These are phyloP conservation scores for Pichia sp. DNA, from an alignment of 1,139 yeast genomes.

Conservation along the genomic window DNA sequence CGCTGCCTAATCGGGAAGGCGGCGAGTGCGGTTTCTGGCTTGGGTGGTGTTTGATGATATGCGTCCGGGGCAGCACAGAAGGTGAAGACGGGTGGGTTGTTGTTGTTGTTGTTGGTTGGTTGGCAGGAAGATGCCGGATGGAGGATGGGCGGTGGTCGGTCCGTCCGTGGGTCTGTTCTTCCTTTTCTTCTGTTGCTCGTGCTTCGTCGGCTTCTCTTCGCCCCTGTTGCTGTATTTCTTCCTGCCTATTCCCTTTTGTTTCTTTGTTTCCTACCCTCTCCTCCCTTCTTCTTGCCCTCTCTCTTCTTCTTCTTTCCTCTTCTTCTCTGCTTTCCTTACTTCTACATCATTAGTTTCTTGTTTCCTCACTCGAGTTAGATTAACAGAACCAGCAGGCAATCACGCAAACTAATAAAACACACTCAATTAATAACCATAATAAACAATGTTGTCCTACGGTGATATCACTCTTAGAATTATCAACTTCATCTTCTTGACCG, in stretches of 20 bases:
- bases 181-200: background rate
- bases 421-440: background rate
- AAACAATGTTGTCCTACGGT: slow-evolving; percentile 52
- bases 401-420: background rate
- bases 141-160: background rate
- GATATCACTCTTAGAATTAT: slow-evolving; percentile 70
- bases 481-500: slow-evolving; percentile 70
- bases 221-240: background rate
- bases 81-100: too few species aligned
- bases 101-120: background rate
- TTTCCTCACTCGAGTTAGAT: background rate
- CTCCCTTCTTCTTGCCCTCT: background rate
- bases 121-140: background rate
- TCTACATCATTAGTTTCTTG: background rate
- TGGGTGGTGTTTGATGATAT: background rate
- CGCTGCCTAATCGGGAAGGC: slow-evolving; percentile 4
- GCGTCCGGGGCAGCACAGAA: background rate
- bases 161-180: background rate
- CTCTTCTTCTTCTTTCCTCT: background rate
- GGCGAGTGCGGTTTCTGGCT: background rate
- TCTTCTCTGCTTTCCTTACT: background rate
- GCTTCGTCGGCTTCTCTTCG: background rate
- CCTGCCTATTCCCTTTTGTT: background rate
- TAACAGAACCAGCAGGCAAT: background rate
- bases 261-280: background rate